These are phyloP conservation scores for Sisymbrium altissimum DNA, from an alignment of 345 rosid species.

Conservation along the genomic window DNA sequence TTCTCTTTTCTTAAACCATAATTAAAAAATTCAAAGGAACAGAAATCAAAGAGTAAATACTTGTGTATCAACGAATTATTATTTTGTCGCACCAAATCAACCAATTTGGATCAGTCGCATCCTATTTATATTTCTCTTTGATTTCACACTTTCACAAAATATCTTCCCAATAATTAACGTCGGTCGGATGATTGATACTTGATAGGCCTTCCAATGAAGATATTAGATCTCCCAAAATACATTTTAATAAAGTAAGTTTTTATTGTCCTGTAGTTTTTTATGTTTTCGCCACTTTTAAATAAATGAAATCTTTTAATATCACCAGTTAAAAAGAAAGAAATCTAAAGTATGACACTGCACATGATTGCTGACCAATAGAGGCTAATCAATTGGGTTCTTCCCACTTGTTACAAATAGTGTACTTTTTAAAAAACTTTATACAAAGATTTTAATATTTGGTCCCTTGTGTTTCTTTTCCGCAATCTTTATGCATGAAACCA, in stretches of 20 bases:
- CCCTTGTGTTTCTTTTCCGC: not conserved
- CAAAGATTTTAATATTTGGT: no score
- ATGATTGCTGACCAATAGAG: not conserved
- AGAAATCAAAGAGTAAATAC: not conserved
- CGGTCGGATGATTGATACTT: no score
- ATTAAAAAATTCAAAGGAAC: not conserved
- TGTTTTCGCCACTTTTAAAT: not conserved
- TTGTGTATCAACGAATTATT: no score
- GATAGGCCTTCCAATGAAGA: no score
- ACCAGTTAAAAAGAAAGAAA: not conserved
- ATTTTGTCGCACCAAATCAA: no score
- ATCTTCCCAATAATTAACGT: not conserved
- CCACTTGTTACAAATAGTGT: slow-evolving; percentile 3
- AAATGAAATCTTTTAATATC: not conserved
- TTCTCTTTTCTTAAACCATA: not conserved
- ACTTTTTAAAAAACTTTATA: no score
- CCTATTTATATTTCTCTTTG: no score
- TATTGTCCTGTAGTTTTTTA: no score
- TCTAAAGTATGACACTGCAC: not conserved
- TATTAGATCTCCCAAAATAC: no score
- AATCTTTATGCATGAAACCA: not conserved
- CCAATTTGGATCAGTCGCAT: no score
- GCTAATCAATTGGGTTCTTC: not conserved
- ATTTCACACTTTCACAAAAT: not conserved
- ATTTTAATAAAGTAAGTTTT: no score